Percentiles rank a stretch among this genome's conserved stretches.
Evolutionary conservation across 495 filamentous ascomycete genomes (phyloP).

Genomic region (Neurospora sp.): DNA sequence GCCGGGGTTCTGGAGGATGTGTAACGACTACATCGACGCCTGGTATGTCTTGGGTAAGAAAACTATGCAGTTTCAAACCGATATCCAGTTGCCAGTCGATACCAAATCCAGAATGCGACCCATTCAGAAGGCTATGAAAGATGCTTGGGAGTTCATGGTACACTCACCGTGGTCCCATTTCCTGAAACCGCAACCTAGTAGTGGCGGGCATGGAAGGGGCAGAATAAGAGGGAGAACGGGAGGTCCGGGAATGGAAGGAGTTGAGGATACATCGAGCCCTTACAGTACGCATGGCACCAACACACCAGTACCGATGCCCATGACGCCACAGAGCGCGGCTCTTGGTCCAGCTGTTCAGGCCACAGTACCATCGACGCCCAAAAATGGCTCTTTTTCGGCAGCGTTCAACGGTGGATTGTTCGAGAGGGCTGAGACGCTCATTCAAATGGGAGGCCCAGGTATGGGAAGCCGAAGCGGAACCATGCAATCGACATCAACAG

Average conservation of each 20-base stretch:
- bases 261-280: constrained; percentile 17
- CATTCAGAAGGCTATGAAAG: constrained; percentile 64
- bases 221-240: background rate
- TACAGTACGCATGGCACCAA: constrained; percentile 21
- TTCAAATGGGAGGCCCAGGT: constrained; percentile 44
- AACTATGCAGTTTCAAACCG: constrained; percentile 54
- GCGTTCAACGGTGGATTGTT: constrained; percentile 64
- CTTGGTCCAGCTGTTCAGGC: constrained; percentile 82
- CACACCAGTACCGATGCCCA: constrained; percentile 33
- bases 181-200: constrained; percentile 13
- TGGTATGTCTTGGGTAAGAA: constrained; percentile 65
- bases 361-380: constrained; percentile 72
- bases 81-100: constrained; percentile 52
- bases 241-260: background rate
- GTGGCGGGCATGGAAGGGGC: background rate
- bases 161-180: constrained; percentile 63
- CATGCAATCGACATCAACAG: constrained; percentile 31
- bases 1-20: constrained; percentile 71
- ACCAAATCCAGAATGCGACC: constrained; percentile 62
- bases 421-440: constrained; percentile 60
- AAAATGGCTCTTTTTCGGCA: constrained; percentile 52
- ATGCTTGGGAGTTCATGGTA: constrained; percentile 63
- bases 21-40: constrained; percentile 63
- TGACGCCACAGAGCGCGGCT: constrained; percentile 71
- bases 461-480: constrained; percentile 32